Evolutionary conservation across 1,284 basidiomycete species (phyloP).

Genomic region (Hypsizygus ulmarius): DNA sequence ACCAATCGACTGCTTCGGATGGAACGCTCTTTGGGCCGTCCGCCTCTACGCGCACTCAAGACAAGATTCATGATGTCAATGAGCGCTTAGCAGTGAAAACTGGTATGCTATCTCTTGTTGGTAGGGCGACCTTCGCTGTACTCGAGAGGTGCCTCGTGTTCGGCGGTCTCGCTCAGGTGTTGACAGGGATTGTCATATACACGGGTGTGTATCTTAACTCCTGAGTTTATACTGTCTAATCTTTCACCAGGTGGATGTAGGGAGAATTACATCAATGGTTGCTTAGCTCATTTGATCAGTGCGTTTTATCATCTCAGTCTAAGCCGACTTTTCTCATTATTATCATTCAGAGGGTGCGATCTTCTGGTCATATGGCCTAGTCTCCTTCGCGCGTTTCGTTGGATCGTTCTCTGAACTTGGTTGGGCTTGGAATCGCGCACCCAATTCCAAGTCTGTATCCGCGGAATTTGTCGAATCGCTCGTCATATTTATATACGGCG

Average conservation of each 20-base stretch:
- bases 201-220: slow-evolving; percentile 40
- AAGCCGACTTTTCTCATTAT: slow-evolving; percentile 7
- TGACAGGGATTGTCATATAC: slow-evolving; percentile 76
- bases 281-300: slow-evolving; percentile 94
- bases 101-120: slow-evolving; percentile 39
- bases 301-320: slow-evolving; percentile 15
- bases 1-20: slow-evolving; percentile 49
- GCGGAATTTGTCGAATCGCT: slow-evolving; percentile 89
- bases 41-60: slow-evolving; percentile 58
- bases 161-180: slow-evolving; percentile 61
- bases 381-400: slow-evolving; percentile 89
- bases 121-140: slow-evolving; percentile 45
- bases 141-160: slow-evolving; percentile 65
- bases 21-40: slow-evolving; percentile 49
- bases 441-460: slow-evolving; percentile 49
- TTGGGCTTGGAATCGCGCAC: slow-evolving; percentile 92
- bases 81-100: slow-evolving; percentile 21
- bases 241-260: slow-evolving; percentile 61
- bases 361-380: slow-evolving; percentile 89
- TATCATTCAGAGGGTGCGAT: slow-evolving; percentile 71
- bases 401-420: slow-evolving; percentile 87
- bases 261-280: slow-evolving; percentile 72
- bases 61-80: slow-evolving; percentile 55
- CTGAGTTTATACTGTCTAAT: slow-evolving; percentile 1
- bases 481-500: slow-evolving; percentile 88